phyloP scores from a whole-genome alignment of 2,329 filamentous ascomycete genomes.

The Penicillium aurantiogriseum region DNA sequence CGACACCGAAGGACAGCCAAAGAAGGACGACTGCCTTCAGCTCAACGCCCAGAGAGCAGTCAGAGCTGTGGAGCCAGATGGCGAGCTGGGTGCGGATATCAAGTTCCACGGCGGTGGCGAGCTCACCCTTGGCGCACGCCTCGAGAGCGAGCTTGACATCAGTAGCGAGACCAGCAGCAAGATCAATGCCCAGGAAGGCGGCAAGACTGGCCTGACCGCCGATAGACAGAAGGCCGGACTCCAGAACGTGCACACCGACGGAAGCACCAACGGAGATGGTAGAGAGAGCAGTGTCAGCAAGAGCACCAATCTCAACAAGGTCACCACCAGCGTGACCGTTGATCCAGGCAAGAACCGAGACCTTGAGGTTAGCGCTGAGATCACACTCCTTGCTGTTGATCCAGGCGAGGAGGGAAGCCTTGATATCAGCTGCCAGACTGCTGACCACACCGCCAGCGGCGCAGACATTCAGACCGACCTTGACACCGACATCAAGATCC shows the following conservation, averaged over 20 bases:
- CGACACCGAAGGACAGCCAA: slow-evolving; percentile 37
- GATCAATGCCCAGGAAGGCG: slow-evolving; percentile 34
- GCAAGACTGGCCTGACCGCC: slow-evolving; percentile 31
- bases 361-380: slow-evolving; percentile 31
- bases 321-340: slow-evolving; percentile 29
- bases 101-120: slow-evolving; percentile 28
- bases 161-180: slow-evolving; percentile 28
- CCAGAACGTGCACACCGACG: slow-evolving; percentile 31
- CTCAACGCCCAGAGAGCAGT: slow-evolving; percentile 36
- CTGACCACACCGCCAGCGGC: slow-evolving; percentile 34
- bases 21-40: slow-evolving; percentile 38
- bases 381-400: slow-evolving; percentile 28
- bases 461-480: slow-evolving; percentile 35
- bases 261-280: slow-evolving; percentile 36
- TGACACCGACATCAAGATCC: slow-evolving; percentile 30
- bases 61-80: slow-evolving; percentile 33
- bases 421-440: slow-evolving; percentile 33
- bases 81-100: slow-evolving; percentile 33
- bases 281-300: slow-evolving; percentile 31
- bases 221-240: slow-evolving; percentile 28
- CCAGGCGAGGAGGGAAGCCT: slow-evolving; percentile 33
- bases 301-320: slow-evolving; percentile 28
- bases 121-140: slow-evolving; percentile 29
- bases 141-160: slow-evolving; percentile 31
- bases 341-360: slow-evolving; percentile 34